phyloP scores from a whole-genome alignment of 768 basidiomycete species.

The Termitomyces sp. region DNA sequence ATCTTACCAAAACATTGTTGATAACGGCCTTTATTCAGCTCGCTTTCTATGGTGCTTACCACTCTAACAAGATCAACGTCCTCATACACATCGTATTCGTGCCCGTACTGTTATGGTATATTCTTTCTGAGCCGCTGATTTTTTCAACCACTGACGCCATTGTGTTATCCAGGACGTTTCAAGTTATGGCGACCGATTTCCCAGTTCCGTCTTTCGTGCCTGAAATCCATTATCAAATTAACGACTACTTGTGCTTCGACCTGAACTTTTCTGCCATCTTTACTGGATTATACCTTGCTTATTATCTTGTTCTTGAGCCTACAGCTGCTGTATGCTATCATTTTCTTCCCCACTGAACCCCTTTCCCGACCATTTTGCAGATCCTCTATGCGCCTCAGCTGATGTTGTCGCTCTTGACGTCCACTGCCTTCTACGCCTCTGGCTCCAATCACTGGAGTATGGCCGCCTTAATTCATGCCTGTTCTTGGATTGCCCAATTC shows the following conservation, averaged over 20 bases:
- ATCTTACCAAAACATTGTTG: slow-evolving; percentile 1
- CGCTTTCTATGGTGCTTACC: slow-evolving; percentile 92
- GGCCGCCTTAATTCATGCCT: slow-evolving; percentile 54
- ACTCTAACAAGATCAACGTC: slow-evolving; percentile 79
- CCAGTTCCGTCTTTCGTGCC: slow-evolving; percentile 57
- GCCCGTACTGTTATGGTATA: slow-evolving; percentile 78
- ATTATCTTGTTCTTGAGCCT: slow-evolving; percentile 83
- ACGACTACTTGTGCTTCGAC: slow-evolving; percentile 65
- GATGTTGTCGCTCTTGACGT: slow-evolving; percentile 57
- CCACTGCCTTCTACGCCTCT: slow-evolving; percentile 59
- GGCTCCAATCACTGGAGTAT: slow-evolving; percentile 47
- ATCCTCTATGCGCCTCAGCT: slow-evolving; percentile 78
- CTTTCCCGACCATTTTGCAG: slow-evolving; percentile 34
- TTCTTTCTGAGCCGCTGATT: slow-evolving; percentile 1
- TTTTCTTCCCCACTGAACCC: neutral
- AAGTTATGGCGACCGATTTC: slow-evolving; percentile 48
- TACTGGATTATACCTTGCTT: slow-evolving; percentile 57
- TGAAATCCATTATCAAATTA: slow-evolving; percentile 45
- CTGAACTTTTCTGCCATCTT: slow-evolving; percentile 62
- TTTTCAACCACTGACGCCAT: slow-evolving; percentile 1
- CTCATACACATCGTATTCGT: slow-evolving; percentile 84
- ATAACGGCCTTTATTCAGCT: slow-evolving; percentile 46
- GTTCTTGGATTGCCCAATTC: slow-evolving; percentile 93
- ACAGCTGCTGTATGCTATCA: slow-evolving; percentile 67
- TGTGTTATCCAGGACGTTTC: slow-evolving; percentile 48